Evolutionary conservation across 2,329 filamentous ascomycete genomes (phyloP).

Genomic region (Hymenoscyphus fructigenus): DNA sequence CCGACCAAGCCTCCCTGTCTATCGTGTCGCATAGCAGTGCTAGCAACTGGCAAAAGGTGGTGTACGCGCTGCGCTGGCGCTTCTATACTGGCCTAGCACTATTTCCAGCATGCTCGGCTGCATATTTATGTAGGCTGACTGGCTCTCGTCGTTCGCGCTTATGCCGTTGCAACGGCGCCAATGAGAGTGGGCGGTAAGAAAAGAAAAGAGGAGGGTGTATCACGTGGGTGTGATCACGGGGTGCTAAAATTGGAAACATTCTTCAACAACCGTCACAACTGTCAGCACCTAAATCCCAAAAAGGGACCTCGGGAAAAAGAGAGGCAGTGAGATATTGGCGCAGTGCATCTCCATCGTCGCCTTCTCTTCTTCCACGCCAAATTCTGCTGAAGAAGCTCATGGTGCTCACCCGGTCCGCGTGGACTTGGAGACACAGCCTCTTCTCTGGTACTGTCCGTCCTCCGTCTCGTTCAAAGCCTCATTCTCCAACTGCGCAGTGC

Average conservation of each 20-base stretch:
- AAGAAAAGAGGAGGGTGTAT: neutral
- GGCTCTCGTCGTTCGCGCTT: slow-evolving; percentile 11
- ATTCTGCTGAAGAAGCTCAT: neutral
- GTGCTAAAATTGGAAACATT: slow-evolving; percentile 1
- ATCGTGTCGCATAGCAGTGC: neutral
- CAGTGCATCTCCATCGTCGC: neutral
- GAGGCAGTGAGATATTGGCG: slow-evolving; percentile 9
- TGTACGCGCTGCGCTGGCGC: slow-evolving; percentile 9
- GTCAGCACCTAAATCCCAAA: neutral
- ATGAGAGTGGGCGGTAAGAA: slow-evolving; percentile 3
- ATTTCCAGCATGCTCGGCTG: slow-evolving; percentile 16
- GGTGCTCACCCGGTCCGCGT: neutral
- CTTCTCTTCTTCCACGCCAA: neutral
- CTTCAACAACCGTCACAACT: neutral
- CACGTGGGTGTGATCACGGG: slow-evolving; percentile 2
- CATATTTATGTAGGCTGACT: slow-evolving; percentile 15
- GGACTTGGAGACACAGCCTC: neutral
- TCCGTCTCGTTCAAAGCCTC: neutral
- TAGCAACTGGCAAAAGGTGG: slow-evolving; percentile 1
- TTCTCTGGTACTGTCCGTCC: neutral
- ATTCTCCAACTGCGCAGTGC: neutral
- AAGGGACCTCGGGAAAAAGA: neutral
- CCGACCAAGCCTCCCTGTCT: neutral
- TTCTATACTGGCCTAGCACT: slow-evolving; percentile 9
- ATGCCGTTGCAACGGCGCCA: neutral